These are phyloP conservation scores for Leersia perrieri DNA, from an alignment of 176 grass and related monocot species.

Conservation along the genomic window DNA sequence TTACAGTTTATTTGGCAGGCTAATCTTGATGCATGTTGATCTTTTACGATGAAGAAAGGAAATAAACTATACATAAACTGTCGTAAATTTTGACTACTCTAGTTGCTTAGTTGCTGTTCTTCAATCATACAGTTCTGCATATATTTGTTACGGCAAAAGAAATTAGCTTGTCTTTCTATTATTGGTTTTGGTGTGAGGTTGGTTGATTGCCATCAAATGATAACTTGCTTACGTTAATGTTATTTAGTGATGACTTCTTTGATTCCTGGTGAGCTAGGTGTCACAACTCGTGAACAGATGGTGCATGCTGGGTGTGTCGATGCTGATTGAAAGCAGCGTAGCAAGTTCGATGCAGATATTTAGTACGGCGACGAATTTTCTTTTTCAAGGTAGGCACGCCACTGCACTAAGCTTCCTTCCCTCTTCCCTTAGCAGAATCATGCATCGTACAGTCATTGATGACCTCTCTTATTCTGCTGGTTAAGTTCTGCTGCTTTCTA, in stretches of 20 bases:
- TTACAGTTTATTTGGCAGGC: conserved; percentile 16
- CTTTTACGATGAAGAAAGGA: background rate
- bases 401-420: conserved; percentile 9
- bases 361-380: background rate
- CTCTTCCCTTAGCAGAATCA: conserved; percentile 18
- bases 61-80: background rate
- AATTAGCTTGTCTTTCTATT: background rate
- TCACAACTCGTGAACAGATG: background rate
- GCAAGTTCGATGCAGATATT: conserved; percentile 17
- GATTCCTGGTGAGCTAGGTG: conserved; percentile 19
- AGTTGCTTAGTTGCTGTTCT: background rate
- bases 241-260: background rate
- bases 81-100: background rate
- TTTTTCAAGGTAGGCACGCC: conserved; percentile 35
- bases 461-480: background rate
- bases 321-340: conserved; percentile 17
- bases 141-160: background rate
- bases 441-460: conserved; percentile 9
- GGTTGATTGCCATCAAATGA: conserved; percentile 10
- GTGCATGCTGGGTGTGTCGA: background rate
- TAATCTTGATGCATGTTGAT: background rate
- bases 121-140: background rate
- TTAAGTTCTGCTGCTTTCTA: background rate
- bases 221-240: background rate
- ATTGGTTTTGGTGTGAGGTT: conserved; percentile 15